Evolutionary conservation across 164 flowering plant species (phyloP), one percentile per base, ranked within the genome.

Genomic region (Sextonia rubra): DNA sequence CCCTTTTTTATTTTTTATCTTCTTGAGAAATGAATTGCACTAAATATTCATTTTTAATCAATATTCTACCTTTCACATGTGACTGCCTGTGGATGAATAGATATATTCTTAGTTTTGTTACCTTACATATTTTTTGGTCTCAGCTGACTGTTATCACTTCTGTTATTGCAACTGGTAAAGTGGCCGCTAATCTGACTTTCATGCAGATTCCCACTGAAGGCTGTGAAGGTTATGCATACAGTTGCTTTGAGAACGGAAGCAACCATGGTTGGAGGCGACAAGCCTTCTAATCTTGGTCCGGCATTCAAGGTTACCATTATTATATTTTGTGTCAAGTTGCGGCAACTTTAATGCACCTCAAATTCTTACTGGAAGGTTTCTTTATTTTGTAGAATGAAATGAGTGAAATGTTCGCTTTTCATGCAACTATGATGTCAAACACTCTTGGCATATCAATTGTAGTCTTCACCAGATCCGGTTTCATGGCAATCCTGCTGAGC

Each of bases 371-470:
- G 26, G 27, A 49, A 65, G 5, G 5, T 44, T 66, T 26, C 30
- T 30, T 9, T 37, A 17, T 68, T 74, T 47, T 84, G 86, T 78
- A 95, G 99, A 95, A 93, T 78, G 97, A 94, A 70, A 95, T 83
- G 90, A 93, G 99, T 52, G 99, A 95, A 81, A 91, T 95, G 97
- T 95, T 95, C 84, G 98, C 99, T 17, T 95, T 83, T 80, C 98
- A 95, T 85, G 97, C 99, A 74, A 93, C 98, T 64, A 89, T 87
- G 91, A 95, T 95, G 97, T 88, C 99, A 5, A 91, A 95, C 82
- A 95, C 96, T 37, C 97, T 95, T 58, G 94, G 97, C 68, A 93
- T 94, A 60, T 89, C 99, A 14, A 86, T 86, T 79, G 94, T 93
- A 60, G 98, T 93, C 80, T 95, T 95, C 89, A 95, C 99, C 49